Percentiles rank a stretch among this genome's conserved stretches.
Evolutionary conservation across 2,329 filamentous ascomycete species (phyloP).

Genomic region (Alternaria alternata): DNA sequence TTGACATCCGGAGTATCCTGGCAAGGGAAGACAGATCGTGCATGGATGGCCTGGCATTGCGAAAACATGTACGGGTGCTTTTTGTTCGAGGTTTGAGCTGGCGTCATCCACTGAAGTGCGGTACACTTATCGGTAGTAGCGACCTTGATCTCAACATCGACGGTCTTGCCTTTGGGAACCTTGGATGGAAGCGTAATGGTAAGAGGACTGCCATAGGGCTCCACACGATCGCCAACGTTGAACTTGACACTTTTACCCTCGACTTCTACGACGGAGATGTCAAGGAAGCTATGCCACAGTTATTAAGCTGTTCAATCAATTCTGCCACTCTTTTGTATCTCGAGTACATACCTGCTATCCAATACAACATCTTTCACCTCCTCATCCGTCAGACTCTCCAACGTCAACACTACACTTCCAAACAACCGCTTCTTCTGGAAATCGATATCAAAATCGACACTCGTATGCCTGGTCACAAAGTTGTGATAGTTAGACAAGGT

Average conservation of each 20-base stretch:
- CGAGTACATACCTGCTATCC: constrained; percentile 70
- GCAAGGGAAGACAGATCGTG: constrained; percentile 91
- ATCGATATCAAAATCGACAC: constrained; percentile 80
- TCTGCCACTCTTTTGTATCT: not conserved
- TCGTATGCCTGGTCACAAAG: constrained; percentile 85
- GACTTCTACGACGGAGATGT: constrained; percentile 75
- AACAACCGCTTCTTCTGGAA: constrained; percentile 80
- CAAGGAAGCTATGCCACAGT: constrained; percentile 64
- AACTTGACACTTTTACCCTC: constrained; percentile 72
- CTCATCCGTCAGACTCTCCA: constrained; percentile 79
- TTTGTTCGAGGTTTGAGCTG: constrained; percentile 92
- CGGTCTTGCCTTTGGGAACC: constrained; percentile 55
- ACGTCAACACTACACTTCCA: constrained; percentile 77
- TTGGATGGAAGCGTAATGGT: constrained; percentile 64
- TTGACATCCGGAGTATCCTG: constrained; percentile 98
- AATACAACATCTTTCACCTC: constrained; percentile 80
- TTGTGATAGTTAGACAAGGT: constrained; percentile 91
- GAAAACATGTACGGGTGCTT: constrained; percentile 98
- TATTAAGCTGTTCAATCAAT: not conserved
- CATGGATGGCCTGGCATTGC: constrained; percentile 96
- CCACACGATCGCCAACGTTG: constrained; percentile 72
- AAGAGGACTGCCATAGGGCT: constrained; percentile 78
- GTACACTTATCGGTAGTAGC: constrained; percentile 89
- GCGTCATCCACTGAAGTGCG: constrained; percentile 93
- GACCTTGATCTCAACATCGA: constrained; percentile 61